Evolutionary conservation across 768 basidiomycete species (phyloP), one percentile per base, ranked within the genome.

Genomic region (Cubamyces sp.): DNA sequence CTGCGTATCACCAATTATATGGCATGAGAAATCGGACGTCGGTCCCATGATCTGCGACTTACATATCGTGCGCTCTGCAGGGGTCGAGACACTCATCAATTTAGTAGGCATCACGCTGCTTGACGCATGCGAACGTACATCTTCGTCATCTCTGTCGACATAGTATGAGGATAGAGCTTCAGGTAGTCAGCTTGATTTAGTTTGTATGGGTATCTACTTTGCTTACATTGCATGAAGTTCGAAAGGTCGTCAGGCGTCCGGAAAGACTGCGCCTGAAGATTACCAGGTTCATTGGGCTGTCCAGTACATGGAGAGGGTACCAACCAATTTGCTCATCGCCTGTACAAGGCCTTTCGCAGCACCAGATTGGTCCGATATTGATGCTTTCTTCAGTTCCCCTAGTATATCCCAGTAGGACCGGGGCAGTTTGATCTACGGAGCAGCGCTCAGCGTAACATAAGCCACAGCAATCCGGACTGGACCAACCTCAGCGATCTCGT

Each of bases 401-500:
- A 65, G 46, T 25, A 72, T 52, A 16, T 68, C 68, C 11, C 51
- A 69, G 66, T 83, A 85, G 3, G 85, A 73, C 68, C 81, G 84
- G 9, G 88, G 88, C 62, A 82, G 78, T 15, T 82, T 78, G n/a
- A 91, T 82, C 91, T 93, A 28, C 3, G 19, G 21, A 34, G 34
- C 9, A 34, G 7, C 9, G 23, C 12, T 43, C 54, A 26, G 49
- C 28, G 23, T 25, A 4, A 19, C 23, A 16, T 9, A 7, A 21
- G 12, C 3, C 5, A 1, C n/a, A 46, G 1, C n/a, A 28, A 15
- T 40, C 23, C 15, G 16, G 4, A 50, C 12, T 11, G 16, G 48
- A 34, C 68, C 25, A 12, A 83, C 92, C 82, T 94, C 92, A 15
- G 86, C 79, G 3, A 88, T 78, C 73, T 94, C 90, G 57, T 82